Evolutionary conservation across 2,329 filamentous ascomycete species (phyloP), one percentile per base, ranked within the genome.

Genomic region (Penicillium sp.): DNA sequence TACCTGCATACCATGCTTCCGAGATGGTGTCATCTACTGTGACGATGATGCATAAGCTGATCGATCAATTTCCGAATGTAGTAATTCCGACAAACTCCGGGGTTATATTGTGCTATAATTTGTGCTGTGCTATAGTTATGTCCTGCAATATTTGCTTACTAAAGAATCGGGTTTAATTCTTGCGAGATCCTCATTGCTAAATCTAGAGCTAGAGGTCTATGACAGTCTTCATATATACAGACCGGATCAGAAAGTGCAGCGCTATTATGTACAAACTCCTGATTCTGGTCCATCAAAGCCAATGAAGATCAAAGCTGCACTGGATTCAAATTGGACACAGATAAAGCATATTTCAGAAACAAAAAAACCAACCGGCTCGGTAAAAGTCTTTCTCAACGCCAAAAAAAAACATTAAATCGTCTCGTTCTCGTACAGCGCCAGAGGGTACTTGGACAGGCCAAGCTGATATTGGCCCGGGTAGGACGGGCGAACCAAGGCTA

Each of bases 21-120:
- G 48, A 52, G 14, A 64, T 64, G 61, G 61, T 65, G 62, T 53
- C 55, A 65, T 65, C 27, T 16, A 11, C 25, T 27, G 44, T 16
- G 27, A 29, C 10, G 37, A 63, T 62, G 54, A 47, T 61, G 55
- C 53, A 62, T 60, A 10, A 49, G 25, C n/a, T 23, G 27, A 45
- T 27, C 37, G 48, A 58, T 52, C 55, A 3, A 21, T 50, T 55
- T 21, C 61, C 58, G 29, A 13, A 50, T 56, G 1, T 7, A 46
- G 62, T 54, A 51, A 44, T 44, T 13, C 51, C 42, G 31, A 53
- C 29, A 58, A 58, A 59, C 29, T 31, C 26, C 26, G 45, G 45
- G 25, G 27, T 29, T 33, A 13, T 21, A 21, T 21, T 47, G 26
- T 42, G 19, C 9, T 19, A 42, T 42, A 13, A 42, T 21, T 19